Conservation (phyloP, 768 basidiomycete genomes). For the Pilatotrama ljubarskyi region DNA sequence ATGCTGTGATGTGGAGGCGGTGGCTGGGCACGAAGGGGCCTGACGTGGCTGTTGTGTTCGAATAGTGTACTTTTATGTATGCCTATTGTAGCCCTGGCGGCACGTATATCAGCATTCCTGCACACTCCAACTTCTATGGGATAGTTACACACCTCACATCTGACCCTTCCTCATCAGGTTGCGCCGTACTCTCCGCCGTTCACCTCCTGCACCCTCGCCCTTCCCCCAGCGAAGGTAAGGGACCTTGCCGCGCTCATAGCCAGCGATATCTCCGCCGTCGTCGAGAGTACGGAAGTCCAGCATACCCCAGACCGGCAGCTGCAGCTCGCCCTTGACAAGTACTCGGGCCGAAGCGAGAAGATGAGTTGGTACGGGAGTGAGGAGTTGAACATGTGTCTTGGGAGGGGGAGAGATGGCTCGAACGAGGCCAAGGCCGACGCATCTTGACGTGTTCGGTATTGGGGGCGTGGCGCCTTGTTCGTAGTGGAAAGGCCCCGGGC, state of each 20-base stretch:
- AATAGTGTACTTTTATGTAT: constrained; percentile 15
- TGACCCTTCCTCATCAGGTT: constrained; percentile 87
- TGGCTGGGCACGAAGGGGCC: constrained; percentile 41
- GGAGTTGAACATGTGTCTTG: constrained; percentile 60
- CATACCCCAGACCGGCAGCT: constrained; percentile 86
- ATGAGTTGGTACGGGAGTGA: constrained; percentile 69
- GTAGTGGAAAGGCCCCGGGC: constrained; percentile 49
- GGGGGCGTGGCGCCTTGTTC: constrained; percentile 55
- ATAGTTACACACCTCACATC: constrained; percentile 41
- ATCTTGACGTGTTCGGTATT: constrained; percentile 57
- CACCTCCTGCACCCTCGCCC: constrained; percentile 69
- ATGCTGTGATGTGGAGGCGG: constrained; percentile 38
- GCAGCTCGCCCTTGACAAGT: constrained; percentile 85
- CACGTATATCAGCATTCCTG: background rate
- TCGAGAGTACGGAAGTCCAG: constrained; percentile 59
- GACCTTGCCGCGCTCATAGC: constrained; percentile 52
- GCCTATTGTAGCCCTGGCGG: background rate
- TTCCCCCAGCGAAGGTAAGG: constrained; percentile 84
- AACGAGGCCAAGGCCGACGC: constrained; percentile 77
- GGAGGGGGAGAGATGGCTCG: constrained; percentile 57
- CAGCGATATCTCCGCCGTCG: constrained; percentile 51
- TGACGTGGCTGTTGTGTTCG: constrained; percentile 38
- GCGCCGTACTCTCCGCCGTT: constrained; percentile 70
- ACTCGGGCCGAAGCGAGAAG: constrained; percentile 45
- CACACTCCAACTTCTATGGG: background rate